Percentiles rank a stretch among this genome's conserved stretches.
phyloP scores from a whole-genome alignment of 164 flowering plant genomes.

The Macadamia integrifolia region DNA sequence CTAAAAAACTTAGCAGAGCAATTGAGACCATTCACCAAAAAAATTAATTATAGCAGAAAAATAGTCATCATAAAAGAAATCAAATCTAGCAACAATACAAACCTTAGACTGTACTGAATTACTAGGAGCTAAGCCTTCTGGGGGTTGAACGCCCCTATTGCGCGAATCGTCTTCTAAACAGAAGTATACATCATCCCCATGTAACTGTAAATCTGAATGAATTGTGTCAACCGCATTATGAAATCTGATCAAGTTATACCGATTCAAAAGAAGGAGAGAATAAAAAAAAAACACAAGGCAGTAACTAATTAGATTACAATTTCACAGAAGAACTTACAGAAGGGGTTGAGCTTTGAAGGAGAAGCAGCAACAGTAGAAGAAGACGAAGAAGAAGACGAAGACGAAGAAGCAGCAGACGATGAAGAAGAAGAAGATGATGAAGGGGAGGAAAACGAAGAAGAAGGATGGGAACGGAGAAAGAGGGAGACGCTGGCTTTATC shows the following conservation, averaged over 20 bases:
- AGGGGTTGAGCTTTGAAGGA: constrained; percentile 63
- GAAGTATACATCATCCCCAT: constrained; percentile 86
- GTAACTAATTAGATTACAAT: neutral
- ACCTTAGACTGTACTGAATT: constrained; percentile 48
- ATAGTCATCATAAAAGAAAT: no score
- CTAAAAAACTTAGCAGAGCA: no score
- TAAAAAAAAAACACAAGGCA: no score
- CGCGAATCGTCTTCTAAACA: constrained; percentile 55
- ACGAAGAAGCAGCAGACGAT: constrained; percentile 26
- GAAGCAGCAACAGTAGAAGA: constrained; percentile 5
- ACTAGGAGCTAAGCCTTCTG: constrained; percentile 22
- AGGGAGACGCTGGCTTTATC: constrained; percentile 84
- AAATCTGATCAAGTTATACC: neutral
- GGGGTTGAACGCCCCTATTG: constrained; percentile 32
- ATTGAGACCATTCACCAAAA: no score
- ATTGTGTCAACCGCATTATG: neutral
- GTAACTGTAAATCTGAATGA: constrained; percentile 80
- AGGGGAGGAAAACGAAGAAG: constrained; percentile 21
- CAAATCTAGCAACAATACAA: neutral
- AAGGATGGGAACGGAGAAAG: constrained; percentile 36
- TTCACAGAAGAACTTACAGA: constrained; percentile 34
- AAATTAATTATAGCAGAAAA: no score
- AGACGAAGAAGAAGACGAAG: no score
- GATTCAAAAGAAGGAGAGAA: no score
- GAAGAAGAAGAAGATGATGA: constrained; percentile 17